Conservation (phyloP, 2,329 filamentous ascomycete genomes). For the Trichoderma semiorbis region DNA sequence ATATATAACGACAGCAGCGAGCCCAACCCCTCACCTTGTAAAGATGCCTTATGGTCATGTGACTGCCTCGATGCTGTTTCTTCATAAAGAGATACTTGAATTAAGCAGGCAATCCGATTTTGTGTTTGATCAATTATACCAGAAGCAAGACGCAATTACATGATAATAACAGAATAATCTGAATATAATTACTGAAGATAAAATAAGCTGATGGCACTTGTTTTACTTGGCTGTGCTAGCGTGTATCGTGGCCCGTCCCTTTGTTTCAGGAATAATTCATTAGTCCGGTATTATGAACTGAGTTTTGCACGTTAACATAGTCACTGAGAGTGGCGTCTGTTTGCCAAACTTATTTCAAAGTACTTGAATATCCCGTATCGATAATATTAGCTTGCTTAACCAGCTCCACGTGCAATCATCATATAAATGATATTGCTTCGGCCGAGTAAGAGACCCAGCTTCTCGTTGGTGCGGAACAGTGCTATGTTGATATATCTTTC, state of each 20-base stretch:
- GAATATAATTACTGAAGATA: not conserved
- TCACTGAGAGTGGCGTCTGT: not conserved
- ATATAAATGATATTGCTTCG: not conserved
- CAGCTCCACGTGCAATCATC: not conserved
- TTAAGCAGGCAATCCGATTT: no score
- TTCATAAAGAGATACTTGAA: not conserved
- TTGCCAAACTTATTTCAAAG: not conserved
- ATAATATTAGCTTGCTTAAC: not conserved
- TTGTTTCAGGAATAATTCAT: not conserved
- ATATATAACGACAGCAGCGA: not conserved
- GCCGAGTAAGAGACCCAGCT: not conserved
- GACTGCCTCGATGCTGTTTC: not conserved
- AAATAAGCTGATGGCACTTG: not conserved
- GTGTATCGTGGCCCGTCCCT: not conserved
- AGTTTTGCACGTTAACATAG: not conserved
- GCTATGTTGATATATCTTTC: not conserved
- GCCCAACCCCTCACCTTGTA: not conserved
- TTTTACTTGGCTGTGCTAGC: not conserved
- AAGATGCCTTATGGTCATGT: not conserved
- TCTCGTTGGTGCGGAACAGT: not conserved
- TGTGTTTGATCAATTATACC: not conserved
- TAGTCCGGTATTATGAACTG: not conserved
- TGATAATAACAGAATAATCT: not conserved
- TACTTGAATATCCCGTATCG: not conserved
- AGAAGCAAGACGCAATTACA: not conserved